Evolutionary conservation across 2,329 filamentous ascomycete species (phyloP), one percentile per base, ranked within the genome.

Genomic region (Ustulina deusta): DNA sequence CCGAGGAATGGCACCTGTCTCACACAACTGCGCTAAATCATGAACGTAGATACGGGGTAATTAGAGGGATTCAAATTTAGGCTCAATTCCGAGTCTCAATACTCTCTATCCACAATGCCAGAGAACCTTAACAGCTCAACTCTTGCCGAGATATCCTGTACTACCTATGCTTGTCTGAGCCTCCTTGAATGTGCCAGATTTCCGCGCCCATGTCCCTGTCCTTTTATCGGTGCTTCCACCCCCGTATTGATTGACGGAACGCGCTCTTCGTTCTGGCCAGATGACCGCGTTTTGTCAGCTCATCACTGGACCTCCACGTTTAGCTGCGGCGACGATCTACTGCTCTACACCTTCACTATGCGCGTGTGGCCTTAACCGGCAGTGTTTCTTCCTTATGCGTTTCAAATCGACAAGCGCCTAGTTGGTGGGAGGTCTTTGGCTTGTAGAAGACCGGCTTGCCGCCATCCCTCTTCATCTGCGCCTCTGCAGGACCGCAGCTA

Each of bases 161-260:
- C 56, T 46, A 32, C 54, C 52, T 40, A 13, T 13, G 38, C 38
- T 40, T 44, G 40, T 44, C 46, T 32, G 38, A 49, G 49, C 25
- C 22, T 27, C 15, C 46, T 17, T 51, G 36, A 25, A 42, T 44
- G n/a, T 54, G 15, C 34, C 38, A 15, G 42, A 29, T 32, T 20
- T 54, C 42, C 22, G 42, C 38, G 36, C 32, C 48, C 56, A 48
- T 51, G 22, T 57, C 58, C 68, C 61, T 34, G 58, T 63, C 48
- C 40, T 63, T 42, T 36, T 55, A 58, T 54, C 27, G 32, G 54
- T 60, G 20, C n/a, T 13, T 29, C 6, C 10, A 34, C 20, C 42
- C 38, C 55, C 27, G 49, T 55, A 20, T 48, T 60, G 36, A 63
- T 57, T 29, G 61, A 49, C 27, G 42, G 22, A 57, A 54, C 49